A percentile compares a stretch with the other conserved stretches of the same genome.
Evolutionary conservation across 768 basidiomycete species (phyloP).

Genomic region (Termitomyces sp.): DNA sequence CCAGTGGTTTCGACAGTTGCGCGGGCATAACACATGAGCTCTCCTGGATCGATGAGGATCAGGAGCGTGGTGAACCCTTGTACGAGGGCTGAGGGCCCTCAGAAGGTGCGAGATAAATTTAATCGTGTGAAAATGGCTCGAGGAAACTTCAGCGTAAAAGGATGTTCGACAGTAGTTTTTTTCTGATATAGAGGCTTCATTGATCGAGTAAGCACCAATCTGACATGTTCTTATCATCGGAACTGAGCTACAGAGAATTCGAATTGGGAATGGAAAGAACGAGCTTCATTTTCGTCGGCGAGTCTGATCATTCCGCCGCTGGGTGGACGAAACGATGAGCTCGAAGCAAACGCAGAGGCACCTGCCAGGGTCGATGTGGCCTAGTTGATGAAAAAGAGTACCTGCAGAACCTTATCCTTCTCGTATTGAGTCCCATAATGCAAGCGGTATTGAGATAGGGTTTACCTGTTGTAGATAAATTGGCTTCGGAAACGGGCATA

Average conservation of each 20-base stretch:
- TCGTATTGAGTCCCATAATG: neutral
- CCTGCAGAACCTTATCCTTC: neutral
- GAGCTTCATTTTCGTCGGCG: neutral
- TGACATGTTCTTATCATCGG: neutral
- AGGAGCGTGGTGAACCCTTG: neutral
- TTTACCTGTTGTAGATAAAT: neutral
- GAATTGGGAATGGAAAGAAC: neutral
- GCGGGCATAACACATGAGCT: neutral
- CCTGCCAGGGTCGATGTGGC: neutral
- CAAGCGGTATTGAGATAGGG: neutral
- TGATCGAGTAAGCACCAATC: neutral
- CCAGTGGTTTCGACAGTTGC: neutral
- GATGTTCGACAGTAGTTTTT: neutral
- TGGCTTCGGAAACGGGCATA: neutral
- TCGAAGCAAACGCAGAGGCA: neutral
- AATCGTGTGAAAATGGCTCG: neutral
- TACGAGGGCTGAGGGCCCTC: neutral
- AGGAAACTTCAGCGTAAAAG: neutral
- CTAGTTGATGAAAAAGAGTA: neutral
- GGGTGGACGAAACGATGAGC: neutral
- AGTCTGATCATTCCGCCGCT: neutral
- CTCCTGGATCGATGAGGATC: neutral
- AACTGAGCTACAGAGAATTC: neutral
- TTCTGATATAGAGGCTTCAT: neutral
- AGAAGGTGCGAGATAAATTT: neutral